Conservation (phyloP, 768 basidiomycete species). For the Xanthoconium purpureum region DNA sequence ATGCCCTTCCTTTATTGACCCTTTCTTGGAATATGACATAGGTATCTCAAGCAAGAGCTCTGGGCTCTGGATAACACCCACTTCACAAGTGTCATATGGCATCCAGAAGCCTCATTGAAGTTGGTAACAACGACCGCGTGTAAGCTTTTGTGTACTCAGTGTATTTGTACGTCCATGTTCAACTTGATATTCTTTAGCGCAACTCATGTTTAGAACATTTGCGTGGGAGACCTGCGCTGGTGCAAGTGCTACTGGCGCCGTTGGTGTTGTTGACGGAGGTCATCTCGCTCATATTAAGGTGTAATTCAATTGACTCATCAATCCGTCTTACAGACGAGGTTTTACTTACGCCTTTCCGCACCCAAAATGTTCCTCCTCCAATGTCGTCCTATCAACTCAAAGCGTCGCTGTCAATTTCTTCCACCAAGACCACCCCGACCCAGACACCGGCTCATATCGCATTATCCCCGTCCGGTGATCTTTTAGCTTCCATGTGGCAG, state of each 20-base stretch:
- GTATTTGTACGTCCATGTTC: neutral
- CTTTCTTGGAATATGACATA: conserved; percentile 24
- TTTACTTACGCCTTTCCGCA: conserved; percentile 88
- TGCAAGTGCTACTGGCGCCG: conserved; percentile 77
- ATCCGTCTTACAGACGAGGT: conserved; percentile 50
- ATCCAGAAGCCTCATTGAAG: conserved; percentile 71
- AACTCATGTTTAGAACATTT: conserved; percentile 59
- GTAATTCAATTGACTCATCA: neutral
- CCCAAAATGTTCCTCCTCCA: conserved; percentile 97
- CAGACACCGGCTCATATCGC: conserved; percentile 61
- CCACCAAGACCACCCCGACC: neutral
- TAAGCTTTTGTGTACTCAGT: conserved; percentile 34
- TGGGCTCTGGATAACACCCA: conserved; percentile 46
- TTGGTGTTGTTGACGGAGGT: conserved; percentile 91
- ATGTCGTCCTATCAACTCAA: conserved; percentile 70
- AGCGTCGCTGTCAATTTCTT: conserved; percentile 15
- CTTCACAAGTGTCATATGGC: conserved; percentile 81
- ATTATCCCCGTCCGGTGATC: conserved; percentile 56
- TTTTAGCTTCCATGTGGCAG: conserved; percentile 67
- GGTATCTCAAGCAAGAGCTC: conserved; percentile 94
- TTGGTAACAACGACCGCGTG: conserved; percentile 66
- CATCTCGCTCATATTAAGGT: conserved; percentile 26
- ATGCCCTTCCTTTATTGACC: conserved; percentile 4
- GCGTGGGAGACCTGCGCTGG: conserved; percentile 79
- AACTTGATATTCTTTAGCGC: conserved; percentile 34